These are phyloP conservation scores for Acanthochlamys bracteata DNA, from an alignment of 106 monocot species.

Conservation along the genomic window DNA sequence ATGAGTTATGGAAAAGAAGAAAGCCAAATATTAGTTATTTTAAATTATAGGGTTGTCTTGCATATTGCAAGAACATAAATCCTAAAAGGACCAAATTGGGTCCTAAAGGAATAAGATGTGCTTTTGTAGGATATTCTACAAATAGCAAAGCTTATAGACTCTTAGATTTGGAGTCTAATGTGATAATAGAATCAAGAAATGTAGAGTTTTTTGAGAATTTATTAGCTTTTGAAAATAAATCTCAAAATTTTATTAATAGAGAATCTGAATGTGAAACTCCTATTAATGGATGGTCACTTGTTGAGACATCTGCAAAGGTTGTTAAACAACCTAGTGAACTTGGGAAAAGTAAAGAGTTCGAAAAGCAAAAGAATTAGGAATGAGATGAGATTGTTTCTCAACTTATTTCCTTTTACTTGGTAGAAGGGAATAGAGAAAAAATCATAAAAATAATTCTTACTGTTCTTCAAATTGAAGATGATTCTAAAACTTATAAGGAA, in stretches of 20 bases:
- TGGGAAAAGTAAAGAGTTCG: too few relatives aligned
- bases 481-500: too few relatives aligned
- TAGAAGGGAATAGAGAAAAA: too few relatives aligned
- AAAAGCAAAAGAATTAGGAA: too few relatives aligned
- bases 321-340: too few relatives aligned
- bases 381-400: too few relatives aligned
- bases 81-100: slow-evolving; percentile 2
- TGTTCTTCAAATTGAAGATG: too few relatives aligned
- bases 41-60: slow-evolving; percentile 1
- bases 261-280: background rate
- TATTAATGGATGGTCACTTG: background rate
- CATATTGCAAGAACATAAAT: background rate
- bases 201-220: background rate
- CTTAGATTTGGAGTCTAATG: background rate
- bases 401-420: too few relatives aligned
- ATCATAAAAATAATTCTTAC: too few relatives aligned
- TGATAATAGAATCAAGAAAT: slow-evolving; percentile 1
- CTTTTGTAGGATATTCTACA: background rate
- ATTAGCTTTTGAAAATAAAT: background rate
- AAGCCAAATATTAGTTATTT: slow-evolving; percentile 6
- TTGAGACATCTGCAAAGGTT: too few relatives aligned
- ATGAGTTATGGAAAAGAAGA: slow-evolving; percentile 1
- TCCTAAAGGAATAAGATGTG: background rate
- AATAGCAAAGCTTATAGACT: slow-evolving; percentile 1
- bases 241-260: background rate